Base-by-base conservation (phyloP, 208 protist species). In the Strigomonas culicis region DNA sequence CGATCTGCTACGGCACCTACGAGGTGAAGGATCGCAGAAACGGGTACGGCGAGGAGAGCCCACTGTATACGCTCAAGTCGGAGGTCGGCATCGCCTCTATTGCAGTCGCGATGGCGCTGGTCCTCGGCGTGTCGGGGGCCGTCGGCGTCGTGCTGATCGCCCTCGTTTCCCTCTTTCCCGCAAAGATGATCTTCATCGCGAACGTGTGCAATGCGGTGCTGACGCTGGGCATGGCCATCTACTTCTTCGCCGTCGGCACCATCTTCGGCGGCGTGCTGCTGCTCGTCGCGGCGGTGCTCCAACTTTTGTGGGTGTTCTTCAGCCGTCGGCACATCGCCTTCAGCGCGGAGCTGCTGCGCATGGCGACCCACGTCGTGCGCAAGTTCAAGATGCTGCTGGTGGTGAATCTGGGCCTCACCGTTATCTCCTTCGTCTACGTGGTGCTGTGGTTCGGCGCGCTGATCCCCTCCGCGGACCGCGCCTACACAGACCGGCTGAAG, bases 261-360 rank as follows among this genome's bases (percentile, higher is more conserved):
- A 28, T 85, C 11, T 58, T 77, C 4, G 52, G 63, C 8, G 79
- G 81, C 21, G 32, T 85, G 30, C 6, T 92, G 24, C 66, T 89
- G 64, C 41, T 81, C 17, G 30, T 92, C 47, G 59, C 49, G 10
- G 59, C 62, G 1, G 46, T 65, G 0, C 66, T 85, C 15, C 61
- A 77, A 52, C 47, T 44, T 0, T 17, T 93, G 22, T 90, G 82
- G 72, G 28, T 94, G 30, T 91, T 72, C 57, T 63, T 87, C 53
- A 83, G 80, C 27, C 84, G 88, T 25, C 17, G 64, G 21, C 87
- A 86, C 52, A 95, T 97, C 58, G 75, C 84, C 10, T 93, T 95
- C 47, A 72, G 86, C 3, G 87, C 85, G 1, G 79, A 72, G 53
- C 77, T 93, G 17, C 74, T 97, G 8, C 60, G 68, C 30, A 63